These are phyloP conservation scores for Boehmeria nivea DNA, from an alignment of 306 rosid species.

Conservation along the genomic window DNA sequence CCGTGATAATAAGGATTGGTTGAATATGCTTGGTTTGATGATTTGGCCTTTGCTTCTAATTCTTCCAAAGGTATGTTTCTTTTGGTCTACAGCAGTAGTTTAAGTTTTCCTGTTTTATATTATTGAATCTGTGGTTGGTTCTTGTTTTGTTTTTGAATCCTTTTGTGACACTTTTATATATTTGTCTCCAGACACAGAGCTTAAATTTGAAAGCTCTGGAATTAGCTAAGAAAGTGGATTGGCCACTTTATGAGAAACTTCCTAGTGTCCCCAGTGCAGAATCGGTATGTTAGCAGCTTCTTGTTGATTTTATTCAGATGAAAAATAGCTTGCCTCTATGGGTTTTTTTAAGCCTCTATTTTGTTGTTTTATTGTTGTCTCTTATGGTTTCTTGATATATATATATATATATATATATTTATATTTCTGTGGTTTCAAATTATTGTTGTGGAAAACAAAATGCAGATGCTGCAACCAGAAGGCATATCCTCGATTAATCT, in stretches of 20 bases:
- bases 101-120: neutral
- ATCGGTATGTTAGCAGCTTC: slow-evolving; percentile 33
- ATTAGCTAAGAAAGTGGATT: slow-evolving; percentile 50
- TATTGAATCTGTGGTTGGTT: neutral
- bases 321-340: neutral
- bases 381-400: neutral
- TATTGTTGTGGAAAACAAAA: slow-evolving; percentile 9
- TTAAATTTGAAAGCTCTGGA: slow-evolving; percentile 66
- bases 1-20: slow-evolving; percentile 27
- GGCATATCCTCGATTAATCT: slow-evolving; percentile 51
- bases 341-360: neutral
- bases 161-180: slow-evolving; percentile 4
- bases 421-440: slow-evolving; percentile 6
- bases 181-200: slow-evolving; percentile 48
- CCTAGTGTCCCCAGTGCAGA: slow-evolving; percentile 31
- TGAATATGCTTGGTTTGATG: slow-evolving; percentile 45
- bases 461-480: slow-evolving; percentile 42
- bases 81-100: slow-evolving; percentile 8
- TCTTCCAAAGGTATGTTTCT: slow-evolving; percentile 62
- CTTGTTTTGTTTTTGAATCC: neutral
- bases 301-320: neutral
- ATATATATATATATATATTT: neutral
- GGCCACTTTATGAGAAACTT: slow-evolving; percentile 70
- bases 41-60: slow-evolving; percentile 69
- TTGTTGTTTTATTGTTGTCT: too few species aligned